Conservation (phyloP, 257 asterid species). For the Solanum neorickii region DNA sequence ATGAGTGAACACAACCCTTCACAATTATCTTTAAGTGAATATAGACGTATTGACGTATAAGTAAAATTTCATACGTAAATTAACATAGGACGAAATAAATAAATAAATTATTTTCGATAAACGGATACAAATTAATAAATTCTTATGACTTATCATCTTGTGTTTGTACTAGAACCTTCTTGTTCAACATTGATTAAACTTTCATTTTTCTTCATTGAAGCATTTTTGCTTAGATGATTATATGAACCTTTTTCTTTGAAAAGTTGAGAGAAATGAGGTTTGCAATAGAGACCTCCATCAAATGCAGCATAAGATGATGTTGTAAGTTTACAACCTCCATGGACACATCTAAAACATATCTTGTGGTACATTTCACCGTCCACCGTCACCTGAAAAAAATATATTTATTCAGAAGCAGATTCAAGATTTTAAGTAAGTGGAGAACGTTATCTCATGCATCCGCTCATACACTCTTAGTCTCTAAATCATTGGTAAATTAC, state of each 20-base stretch:
- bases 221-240: slow-evolving; percentile 45
- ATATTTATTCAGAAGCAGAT: neutral
- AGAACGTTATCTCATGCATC: rapidly evolving
- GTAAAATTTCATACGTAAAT: neutral
- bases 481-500: rapidly evolving
- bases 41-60: neutral
- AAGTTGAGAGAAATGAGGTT: slow-evolving; percentile 68
- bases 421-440: neutral
- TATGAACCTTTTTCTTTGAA: slow-evolving; percentile 75
- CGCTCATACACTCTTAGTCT: neutral
- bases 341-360: slow-evolving; percentile 72
- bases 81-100: neutral
- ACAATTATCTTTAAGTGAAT: too few relatives aligned
- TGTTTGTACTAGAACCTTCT: neutral
- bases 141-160: neutral
- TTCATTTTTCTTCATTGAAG: slow-evolving; percentile 30
- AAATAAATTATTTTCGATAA: neutral
- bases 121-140: neutral
- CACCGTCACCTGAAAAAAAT: slow-evolving; percentile 37
- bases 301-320: slow-evolving; percentile 73
- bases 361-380: slow-evolving; percentile 74
- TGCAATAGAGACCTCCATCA: slow-evolving; percentile 74
- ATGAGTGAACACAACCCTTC: neutral
- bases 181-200: neutral
- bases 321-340: slow-evolving; percentile 66